Percentiles rank a stretch among this genome's conserved stretches.
Evolutionary conservation across 192 early-diverging fungal species (phyloP).

Genomic region (Linnemannia hyalina): DNA sequence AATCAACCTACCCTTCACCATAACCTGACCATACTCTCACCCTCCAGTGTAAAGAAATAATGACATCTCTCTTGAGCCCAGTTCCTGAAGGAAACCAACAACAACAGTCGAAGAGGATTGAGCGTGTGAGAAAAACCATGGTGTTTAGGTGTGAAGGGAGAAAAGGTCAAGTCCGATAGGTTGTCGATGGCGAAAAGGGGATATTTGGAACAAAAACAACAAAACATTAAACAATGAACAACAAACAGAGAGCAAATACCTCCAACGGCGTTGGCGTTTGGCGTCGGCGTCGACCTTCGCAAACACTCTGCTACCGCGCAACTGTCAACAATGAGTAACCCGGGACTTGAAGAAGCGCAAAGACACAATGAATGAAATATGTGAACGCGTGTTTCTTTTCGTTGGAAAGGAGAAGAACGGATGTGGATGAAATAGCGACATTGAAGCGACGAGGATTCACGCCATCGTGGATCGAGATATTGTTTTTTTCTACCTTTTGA

Average conservation of each 20-base stretch:
- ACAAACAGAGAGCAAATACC: no score
- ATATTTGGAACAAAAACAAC: background rate
- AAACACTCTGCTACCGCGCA: background rate
- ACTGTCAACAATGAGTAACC: background rate
- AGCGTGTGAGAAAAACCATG: background rate
- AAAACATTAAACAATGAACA: background rate
- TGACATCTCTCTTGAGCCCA: background rate
- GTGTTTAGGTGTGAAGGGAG: background rate
- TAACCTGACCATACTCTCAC: background rate
- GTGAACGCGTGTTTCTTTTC: background rate
- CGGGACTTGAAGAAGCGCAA: background rate
- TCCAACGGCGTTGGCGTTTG: slow-evolving; percentile 1
- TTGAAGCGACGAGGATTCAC: background rate
- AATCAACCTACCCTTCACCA: no score
- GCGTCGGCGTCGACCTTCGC: background rate
- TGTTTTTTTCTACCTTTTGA: background rate
- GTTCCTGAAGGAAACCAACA: background rate
- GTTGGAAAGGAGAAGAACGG: background rate
- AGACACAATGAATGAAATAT: background rate
- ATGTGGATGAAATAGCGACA: background rate
- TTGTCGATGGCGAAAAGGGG: background rate
- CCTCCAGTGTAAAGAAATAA: background rate
- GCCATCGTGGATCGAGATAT: background rate
- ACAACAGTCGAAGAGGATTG: background rate
- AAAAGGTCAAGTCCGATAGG: background rate